These are phyloP conservation scores for Simplicillium sp. DNA, from an alignment of 2,329 filamentous ascomycete species.

Conservation along the genomic window DNA sequence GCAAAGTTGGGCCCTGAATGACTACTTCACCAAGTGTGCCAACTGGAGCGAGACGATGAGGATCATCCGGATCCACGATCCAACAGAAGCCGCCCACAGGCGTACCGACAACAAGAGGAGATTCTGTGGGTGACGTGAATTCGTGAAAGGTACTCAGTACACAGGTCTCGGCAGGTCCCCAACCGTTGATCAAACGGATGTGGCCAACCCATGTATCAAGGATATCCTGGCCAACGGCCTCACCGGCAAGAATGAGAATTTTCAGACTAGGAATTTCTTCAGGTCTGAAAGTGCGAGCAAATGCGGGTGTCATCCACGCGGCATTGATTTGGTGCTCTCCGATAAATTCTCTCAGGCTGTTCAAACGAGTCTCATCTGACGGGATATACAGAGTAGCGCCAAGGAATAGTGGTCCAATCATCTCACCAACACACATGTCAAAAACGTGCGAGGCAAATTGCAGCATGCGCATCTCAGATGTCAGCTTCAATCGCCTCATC, in stretches of 20 bases:
- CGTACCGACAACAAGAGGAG: neutral
- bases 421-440: conserved; percentile 4
- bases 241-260: conserved; percentile 22
- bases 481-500: neutral
- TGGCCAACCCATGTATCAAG: conserved; percentile 8
- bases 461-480: neutral
- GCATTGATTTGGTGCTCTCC: conserved; percentile 7
- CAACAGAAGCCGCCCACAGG: conserved; percentile 6
- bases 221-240: conserved; percentile 29
- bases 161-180: conserved; percentile 26
- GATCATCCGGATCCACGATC: conserved; percentile 9
- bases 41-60: conserved; percentile 5
- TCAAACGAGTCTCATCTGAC: conserved; percentile 4
- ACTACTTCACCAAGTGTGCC: conserved; percentile 9
- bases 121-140: neutral
- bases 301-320: conserved; percentile 6
- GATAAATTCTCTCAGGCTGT: conserved; percentile 5
- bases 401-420: conserved; percentile 1
- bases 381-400: conserved; percentile 6
- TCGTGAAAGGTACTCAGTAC: neutral
- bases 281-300: conserved; percentile 4
- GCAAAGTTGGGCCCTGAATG: conserved; percentile 6
- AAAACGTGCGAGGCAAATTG: conserved; percentile 8
- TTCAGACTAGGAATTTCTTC: conserved; percentile 4
- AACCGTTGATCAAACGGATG: conserved; percentile 26